Percentiles rank a stretch among this genome's conserved stretches.
phyloP scores from a whole-genome alignment of 1,284 basidiomycete species.

The Heterobasidion occidentale region DNA sequence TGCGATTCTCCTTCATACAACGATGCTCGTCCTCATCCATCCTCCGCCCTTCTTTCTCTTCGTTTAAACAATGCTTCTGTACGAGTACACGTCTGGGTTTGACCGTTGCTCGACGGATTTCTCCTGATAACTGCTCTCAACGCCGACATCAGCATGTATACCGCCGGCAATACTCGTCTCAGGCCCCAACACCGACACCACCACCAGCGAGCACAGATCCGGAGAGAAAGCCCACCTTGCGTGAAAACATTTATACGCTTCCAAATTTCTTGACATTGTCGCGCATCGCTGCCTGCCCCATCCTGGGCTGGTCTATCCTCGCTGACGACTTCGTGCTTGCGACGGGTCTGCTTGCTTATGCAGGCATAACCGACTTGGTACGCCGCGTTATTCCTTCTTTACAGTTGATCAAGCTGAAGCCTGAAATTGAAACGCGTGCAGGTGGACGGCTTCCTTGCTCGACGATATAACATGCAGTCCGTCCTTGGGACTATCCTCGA shows the following conservation, averaged over 20 bases:
- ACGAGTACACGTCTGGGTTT: too few species aligned
- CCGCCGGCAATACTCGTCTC: neutral
- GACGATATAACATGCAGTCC: slow-evolving; percentile 78
- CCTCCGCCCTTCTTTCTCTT: too few species aligned
- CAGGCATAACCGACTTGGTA: slow-evolving; percentile 88
- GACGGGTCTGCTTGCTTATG: slow-evolving; percentile 78
- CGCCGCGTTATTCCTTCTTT: slow-evolving; percentile 22
- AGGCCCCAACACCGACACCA: neutral
- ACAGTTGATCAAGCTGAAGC: slow-evolving; percentile 8
- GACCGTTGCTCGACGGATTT: neutral
- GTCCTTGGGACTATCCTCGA: slow-evolving; percentile 94
- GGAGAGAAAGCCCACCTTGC: slow-evolving; percentile 20
- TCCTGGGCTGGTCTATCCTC: slow-evolving; percentile 90
- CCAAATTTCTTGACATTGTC: slow-evolving; percentile 89
- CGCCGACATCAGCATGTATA: neutral
- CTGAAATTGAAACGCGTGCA: slow-evolving; percentile 20
- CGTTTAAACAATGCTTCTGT: too few species aligned
- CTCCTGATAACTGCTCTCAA: neutral
- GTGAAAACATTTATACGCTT: slow-evolving; percentile 92
- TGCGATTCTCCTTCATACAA: too few species aligned
- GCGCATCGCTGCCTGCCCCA: slow-evolving; percentile 82
- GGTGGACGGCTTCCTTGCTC: slow-evolving; percentile 88
- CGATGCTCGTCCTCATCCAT: too few species aligned
- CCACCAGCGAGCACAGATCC: neutral
- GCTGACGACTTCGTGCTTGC: slow-evolving; percentile 76